A percentile compares a stretch with the other conserved stretches of the same genome.
Conservation (phyloP, 2,329 filamentous ascomycete genomes). For the Hypocrella siamensis region DNA sequence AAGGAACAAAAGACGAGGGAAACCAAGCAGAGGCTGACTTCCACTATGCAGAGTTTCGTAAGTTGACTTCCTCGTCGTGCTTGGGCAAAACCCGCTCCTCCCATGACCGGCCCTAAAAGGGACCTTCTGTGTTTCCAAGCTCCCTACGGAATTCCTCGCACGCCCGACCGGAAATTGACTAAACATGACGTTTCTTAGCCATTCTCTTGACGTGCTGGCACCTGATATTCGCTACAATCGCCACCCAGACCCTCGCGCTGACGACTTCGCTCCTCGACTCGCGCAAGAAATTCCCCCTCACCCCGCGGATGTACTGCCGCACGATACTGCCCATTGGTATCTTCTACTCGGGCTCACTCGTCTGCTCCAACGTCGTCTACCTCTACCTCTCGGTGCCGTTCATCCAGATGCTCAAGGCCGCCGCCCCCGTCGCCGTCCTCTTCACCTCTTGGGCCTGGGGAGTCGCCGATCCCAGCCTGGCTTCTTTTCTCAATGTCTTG, state of each 20-base stretch:
- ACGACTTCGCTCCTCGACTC: constrained; percentile 48
- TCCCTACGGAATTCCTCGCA: no score
- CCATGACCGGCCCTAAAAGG: not conserved
- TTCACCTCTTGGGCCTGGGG: constrained; percentile 47
- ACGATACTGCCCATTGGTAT: constrained; percentile 51
- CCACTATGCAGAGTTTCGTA: constrained; percentile 1
- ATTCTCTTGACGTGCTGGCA: constrained; percentile 54
- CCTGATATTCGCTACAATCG: constrained; percentile 47
- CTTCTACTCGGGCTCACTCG: constrained; percentile 48
- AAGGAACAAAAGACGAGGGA: not conserved
- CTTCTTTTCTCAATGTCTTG: constrained; percentile 30
- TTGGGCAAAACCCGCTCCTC: not conserved
- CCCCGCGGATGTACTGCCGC: constrained; percentile 40
- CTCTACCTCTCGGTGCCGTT: constrained; percentile 52
- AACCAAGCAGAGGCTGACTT: no score
- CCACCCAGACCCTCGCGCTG: constrained; percentile 49
- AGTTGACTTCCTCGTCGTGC: not conserved
- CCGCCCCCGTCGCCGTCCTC: constrained; percentile 50
- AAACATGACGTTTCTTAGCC: constrained; percentile 20
- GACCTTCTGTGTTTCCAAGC: no score
- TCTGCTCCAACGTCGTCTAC: constrained; percentile 53
- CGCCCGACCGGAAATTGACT: no score
- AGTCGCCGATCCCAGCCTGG: constrained; percentile 29
- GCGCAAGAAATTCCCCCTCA: constrained; percentile 46
- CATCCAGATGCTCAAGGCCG: constrained; percentile 58